Evolutionary conservation across 768 basidiomycete genomes (phyloP), one percentile per base, ranked within the genome.

Genomic region (Collybia nuda): DNA sequence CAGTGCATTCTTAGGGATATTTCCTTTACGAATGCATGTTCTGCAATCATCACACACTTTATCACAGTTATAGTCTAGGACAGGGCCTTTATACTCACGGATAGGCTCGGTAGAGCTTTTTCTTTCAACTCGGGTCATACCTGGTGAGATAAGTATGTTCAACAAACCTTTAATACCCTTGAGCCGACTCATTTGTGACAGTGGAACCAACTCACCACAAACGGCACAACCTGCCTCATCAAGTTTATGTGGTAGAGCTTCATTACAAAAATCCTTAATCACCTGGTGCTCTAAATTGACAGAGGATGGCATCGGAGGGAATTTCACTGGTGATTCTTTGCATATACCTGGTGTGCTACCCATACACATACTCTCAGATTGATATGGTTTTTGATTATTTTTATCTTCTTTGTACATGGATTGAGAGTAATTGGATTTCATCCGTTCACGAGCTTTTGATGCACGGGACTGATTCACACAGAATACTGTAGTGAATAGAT

Each of bases 241-340:
- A 46, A 46, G 26, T 1, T 11, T 6, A 21, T 14, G 37, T 3
- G 44, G 28, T 5, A n/a, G 7, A 1, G 28, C 17, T 17, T 3
- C 44, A n/a, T 46, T 46, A 29, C 44, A 46, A 29, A 29, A 46
- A 36, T 46, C 28, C 37, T 36, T 46, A 3, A 46, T n/a, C 14
- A 46, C 24, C 3, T 14, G 17, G 9, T 32, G 32, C 1, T 8
- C 22, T 29, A 46, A 3, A 14, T n/a, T 19, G 12, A n/a, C 8
- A 19, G 32, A 3, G 8, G 35, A 22, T 6, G 43, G 17, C 12
- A 17, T 15, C 26, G 43, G 43, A 28, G 43, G 43, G 15, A 44
- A 44, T 5, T 23, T 17, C 28, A n/a, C 14, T 26, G 4, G 3
- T 3, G 24, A 26, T 7, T 26, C 24, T 4, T 26, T 7, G n/a